These are phyloP conservation scores for Tolypocladium amazonense DNA, from an alignment of 2,329 filamentous ascomycete genomes.

Conservation along the genomic window DNA sequence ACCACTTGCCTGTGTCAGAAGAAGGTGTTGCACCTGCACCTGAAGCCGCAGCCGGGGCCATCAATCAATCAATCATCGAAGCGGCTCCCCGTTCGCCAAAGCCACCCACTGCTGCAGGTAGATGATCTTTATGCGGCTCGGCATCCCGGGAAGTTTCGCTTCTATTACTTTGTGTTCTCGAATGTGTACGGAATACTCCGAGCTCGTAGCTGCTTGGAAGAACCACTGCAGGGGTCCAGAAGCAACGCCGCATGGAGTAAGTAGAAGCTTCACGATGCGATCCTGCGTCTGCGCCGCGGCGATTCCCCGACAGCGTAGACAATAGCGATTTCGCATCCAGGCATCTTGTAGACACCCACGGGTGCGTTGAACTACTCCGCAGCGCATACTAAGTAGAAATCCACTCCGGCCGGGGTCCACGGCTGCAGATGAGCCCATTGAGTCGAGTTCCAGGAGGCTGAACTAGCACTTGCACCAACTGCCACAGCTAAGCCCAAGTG, in stretches of 20 bases:
- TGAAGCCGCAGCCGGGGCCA: not conserved
- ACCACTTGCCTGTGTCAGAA: not conserved
- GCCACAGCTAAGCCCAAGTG: not conserved
- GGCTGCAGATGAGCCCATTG: not conserved
- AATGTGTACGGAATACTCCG: not conserved
- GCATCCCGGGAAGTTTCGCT: not conserved
- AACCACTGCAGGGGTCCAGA: not conserved
- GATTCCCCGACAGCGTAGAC: not conserved
- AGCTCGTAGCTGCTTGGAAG: not conserved
- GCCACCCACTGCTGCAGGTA: not conserved
- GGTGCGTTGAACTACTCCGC: not conserved
- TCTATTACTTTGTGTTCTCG: not conserved
- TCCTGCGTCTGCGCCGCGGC: not conserved
- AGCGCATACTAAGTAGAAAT: too few relatives aligned
- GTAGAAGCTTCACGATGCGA: not conserved
- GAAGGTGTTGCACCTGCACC: not conserved
- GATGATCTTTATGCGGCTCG: not conserved
- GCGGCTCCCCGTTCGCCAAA: too few relatives aligned
- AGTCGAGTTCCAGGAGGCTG: not conserved
- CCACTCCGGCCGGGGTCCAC: too few relatives aligned
- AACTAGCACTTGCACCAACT: not conserved
- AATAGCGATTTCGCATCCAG: not conserved
- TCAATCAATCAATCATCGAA: not conserved
- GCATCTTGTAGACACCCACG: too few relatives aligned
- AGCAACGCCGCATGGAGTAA: not conserved